Percentiles rank a stretch among this genome's conserved stretches.
These are phyloP conservation scores for Ascochyta rabiei DNA, from an alignment of 2,329 filamentous ascomycete genomes.

Conservation along the genomic window DNA sequence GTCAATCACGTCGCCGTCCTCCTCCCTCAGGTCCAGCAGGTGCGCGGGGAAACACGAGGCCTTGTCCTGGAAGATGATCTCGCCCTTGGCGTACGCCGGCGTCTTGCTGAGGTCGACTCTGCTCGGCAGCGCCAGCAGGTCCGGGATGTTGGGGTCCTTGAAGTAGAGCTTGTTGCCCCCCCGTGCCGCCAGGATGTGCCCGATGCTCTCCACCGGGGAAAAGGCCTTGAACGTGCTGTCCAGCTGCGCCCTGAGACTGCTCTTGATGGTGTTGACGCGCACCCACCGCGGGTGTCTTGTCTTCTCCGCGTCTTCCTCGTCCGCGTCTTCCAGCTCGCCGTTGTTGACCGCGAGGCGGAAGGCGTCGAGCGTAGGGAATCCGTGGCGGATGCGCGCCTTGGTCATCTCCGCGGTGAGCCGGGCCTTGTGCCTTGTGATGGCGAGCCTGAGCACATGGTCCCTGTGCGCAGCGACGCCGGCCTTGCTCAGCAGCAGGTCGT, in stretches of 20 bases:
- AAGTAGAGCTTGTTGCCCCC: slow-evolving; percentile 61
- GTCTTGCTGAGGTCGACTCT: slow-evolving; percentile 74
- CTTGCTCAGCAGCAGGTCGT: slow-evolving; percentile 85
- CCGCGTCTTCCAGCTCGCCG: slow-evolving; percentile 33
- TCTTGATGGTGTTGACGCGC: slow-evolving; percentile 80
- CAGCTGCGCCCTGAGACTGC: slow-evolving; percentile 74
- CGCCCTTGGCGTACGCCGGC: slow-evolving; percentile 74
- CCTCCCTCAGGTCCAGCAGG: slow-evolving; percentile 71
- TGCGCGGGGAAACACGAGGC: slow-evolving; percentile 97
- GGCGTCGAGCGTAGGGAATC: slow-evolving; percentile 69
- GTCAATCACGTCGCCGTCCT: slow-evolving; percentile 82
- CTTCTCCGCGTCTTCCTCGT: slow-evolving; percentile 50
- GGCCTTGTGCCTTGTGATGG: slow-evolving; percentile 80
- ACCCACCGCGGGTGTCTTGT: slow-evolving; percentile 84
- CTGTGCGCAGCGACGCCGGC: slow-evolving; percentile 80
- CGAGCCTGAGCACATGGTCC: slow-evolving; percentile 75
- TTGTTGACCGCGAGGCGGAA: slow-evolving; percentile 66
- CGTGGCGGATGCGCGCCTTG: slow-evolving; percentile 74
- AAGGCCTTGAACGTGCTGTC: slow-evolving; percentile 73
- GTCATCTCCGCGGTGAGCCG: slow-evolving; percentile 83
- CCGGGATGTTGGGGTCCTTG: slow-evolving; percentile 81
- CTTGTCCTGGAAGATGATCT: slow-evolving; percentile 92
- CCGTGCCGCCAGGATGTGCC: slow-evolving; percentile 58
- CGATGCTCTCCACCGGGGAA: slow-evolving; percentile 61
- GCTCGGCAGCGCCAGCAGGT: slow-evolving; percentile 79